These are phyloP conservation scores for Arthrobotrys entomopaga DNA, from an alignment of 2,329 filamentous ascomycete genomes.

Conservation along the genomic window DNA sequence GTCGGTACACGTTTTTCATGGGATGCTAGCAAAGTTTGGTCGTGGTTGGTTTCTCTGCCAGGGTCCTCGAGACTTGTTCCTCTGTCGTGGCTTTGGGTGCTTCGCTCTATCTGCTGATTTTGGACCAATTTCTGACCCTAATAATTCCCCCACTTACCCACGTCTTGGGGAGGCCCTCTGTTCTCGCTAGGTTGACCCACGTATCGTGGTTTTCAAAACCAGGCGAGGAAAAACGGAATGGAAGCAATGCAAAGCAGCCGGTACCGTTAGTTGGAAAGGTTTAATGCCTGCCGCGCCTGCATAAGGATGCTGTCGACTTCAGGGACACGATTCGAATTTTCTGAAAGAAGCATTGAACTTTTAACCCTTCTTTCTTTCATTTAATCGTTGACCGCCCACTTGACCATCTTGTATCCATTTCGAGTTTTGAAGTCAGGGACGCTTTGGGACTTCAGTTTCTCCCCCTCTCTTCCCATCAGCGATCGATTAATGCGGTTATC, in stretches of 20 bases:
- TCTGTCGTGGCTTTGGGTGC: slow-evolving; percentile 6
- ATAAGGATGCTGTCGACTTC: slow-evolving; percentile 16
- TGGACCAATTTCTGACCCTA: slow-evolving; percentile 37
- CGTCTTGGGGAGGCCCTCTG: slow-evolving; percentile 3
- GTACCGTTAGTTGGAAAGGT: background rate
- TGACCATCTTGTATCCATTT: background rate
- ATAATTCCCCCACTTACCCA: slow-evolving; percentile 2
- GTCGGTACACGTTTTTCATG: too few relatives aligned
- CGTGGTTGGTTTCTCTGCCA: slow-evolving; percentile 1
- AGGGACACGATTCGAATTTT: slow-evolving; percentile 24
- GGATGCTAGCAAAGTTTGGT: background rate
- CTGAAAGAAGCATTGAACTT: background rate
- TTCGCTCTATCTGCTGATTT: slow-evolving; percentile 44
- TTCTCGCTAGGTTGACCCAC: slow-evolving; percentile 3
- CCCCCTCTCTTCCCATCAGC: background rate
- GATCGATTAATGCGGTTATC: slow-evolving; percentile 19
- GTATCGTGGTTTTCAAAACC: slow-evolving; percentile 7
- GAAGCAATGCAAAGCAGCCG: slow-evolving; percentile 15
- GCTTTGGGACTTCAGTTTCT: background rate
- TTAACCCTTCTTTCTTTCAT: slow-evolving; percentile 1
- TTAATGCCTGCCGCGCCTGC: slow-evolving; percentile 26
- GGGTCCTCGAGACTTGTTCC: too few relatives aligned
- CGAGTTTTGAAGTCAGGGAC: slow-evolving; percentile 16
- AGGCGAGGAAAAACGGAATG: slow-evolving; percentile 21
- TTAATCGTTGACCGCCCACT: background rate